These are phyloP conservation scores for Phytopythium oedochilum DNA, from an alignment of 352 stramenopile species.

Conservation along the genomic window DNA sequence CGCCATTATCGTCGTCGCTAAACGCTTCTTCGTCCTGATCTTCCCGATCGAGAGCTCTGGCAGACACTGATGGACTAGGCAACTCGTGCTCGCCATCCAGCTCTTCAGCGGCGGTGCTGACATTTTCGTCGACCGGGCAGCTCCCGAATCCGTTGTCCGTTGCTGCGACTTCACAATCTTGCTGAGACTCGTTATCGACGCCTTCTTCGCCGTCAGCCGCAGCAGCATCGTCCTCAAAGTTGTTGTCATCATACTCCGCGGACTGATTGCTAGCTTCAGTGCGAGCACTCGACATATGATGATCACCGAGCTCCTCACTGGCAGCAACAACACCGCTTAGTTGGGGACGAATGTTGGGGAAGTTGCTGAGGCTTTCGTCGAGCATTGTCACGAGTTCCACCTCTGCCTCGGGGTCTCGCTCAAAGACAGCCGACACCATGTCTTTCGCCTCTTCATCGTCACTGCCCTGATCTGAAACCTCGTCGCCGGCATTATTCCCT, in stretches of 20 bases:
- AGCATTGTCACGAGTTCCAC: slow-evolving; percentile 52
- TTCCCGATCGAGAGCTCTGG: too few species aligned
- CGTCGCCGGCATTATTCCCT: not conserved
- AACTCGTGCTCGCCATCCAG: too few species aligned
- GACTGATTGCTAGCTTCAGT: slow-evolving; percentile 7
- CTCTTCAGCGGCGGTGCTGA: not conserved
- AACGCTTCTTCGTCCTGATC: not conserved
- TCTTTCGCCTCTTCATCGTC: not conserved
- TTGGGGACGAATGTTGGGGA: not conserved
- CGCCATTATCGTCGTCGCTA: not conserved
- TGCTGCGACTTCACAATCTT: not conserved
- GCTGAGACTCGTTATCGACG: not conserved
- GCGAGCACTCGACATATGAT: not conserved
- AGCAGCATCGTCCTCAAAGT: slow-evolving; percentile 11
- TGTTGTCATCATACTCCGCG: slow-evolving; percentile 9
- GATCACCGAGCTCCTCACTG: not conserved
- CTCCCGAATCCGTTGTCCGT: not conserved
- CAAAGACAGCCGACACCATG: too few species aligned
- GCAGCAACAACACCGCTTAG: not conserved
- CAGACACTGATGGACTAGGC: too few species aligned
- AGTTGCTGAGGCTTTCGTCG: slow-evolving; percentile 47
- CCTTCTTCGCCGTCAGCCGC: not conserved
- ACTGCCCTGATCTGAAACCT: not conserved
- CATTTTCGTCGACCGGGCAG: not conserved
- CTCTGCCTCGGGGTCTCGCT: slow-evolving; percentile 2